Evolutionary conservation across 2,329 filamentous ascomycete species (phyloP).

Genomic region (Colletotrichum neosansevieriae): DNA sequence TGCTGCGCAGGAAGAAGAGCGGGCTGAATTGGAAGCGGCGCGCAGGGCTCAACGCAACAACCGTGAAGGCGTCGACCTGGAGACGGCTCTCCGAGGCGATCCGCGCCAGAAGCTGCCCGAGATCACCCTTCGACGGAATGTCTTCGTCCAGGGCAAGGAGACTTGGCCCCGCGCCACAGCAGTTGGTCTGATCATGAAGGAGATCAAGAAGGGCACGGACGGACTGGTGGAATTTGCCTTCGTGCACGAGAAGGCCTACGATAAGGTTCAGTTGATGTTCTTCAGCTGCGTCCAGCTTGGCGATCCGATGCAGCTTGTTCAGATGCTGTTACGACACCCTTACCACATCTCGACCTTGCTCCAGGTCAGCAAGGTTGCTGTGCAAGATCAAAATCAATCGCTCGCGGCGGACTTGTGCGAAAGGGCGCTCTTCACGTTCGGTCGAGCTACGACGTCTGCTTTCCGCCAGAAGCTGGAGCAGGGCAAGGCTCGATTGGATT

Average conservation of each 20-base stretch:
- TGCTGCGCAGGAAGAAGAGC: constrained; percentile 63
- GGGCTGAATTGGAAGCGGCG: constrained; percentile 54
- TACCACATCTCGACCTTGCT: constrained; percentile 96
- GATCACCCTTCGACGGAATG: constrained; percentile 79
- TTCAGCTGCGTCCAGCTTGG: constrained; percentile 83
- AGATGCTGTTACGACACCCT: constrained; percentile 70
- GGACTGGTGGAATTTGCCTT: constrained; percentile 82
- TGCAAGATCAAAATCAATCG: constrained; percentile 89
- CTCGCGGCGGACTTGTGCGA: constrained; percentile 90
- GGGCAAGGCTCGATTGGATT: constrained; percentile 85
- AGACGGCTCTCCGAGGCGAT: constrained; percentile 66
- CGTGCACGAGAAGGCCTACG: constrained; percentile 80
- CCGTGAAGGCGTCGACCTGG: constrained; percentile 67
- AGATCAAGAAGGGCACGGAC: constrained; percentile 54
- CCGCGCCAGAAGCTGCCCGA: constrained; percentile 75
- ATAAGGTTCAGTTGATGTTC: constrained; percentile 80
- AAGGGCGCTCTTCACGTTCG: constrained; percentile 91
- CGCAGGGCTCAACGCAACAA: constrained; percentile 50
- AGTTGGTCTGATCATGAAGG: constrained; percentile 86
- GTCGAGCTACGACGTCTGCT: constrained; percentile 85
- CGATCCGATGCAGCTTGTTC: constrained; percentile 85
- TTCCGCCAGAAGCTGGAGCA: constrained; percentile 82
- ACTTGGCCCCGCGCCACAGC: constrained; percentile 85
- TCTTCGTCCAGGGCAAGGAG: constrained; percentile 88
- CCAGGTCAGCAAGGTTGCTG: constrained; percentile 91